These are phyloP conservation scores for Priceomyces melissophilus DNA, from an alignment of 805 yeast genomes.

Conservation along the genomic window DNA sequence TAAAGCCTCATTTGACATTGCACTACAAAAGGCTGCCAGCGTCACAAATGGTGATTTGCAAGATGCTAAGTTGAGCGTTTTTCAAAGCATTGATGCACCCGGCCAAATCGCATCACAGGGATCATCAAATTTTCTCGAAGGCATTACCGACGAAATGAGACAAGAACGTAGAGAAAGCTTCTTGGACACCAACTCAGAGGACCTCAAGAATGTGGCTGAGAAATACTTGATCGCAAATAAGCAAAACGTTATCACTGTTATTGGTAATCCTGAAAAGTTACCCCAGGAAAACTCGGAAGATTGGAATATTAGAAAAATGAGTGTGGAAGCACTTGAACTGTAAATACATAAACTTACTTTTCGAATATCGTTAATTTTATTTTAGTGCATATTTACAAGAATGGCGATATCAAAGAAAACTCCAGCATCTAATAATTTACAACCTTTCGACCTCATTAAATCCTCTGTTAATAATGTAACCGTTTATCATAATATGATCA, in stretches of 20 bases:
- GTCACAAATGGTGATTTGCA: slow-evolving; percentile 69
- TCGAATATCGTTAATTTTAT: neutral
- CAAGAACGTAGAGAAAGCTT: slow-evolving; percentile 76
- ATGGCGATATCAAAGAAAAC: neutral
- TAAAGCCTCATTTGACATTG: slow-evolving; percentile 46
- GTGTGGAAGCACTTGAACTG: slow-evolving; percentile 1
- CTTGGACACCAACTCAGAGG: slow-evolving; percentile 60
- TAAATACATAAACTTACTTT: slow-evolving; percentile 1
- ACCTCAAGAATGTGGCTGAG: slow-evolving; percentile 63
- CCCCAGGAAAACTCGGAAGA: slow-evolving; percentile 11
- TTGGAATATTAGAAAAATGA: slow-evolving; percentile 16
- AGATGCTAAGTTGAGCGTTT: slow-evolving; percentile 86
- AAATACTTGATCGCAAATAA: slow-evolving; percentile 48
- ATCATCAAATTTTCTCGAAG: slow-evolving; percentile 57
- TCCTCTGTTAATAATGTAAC: neutral
- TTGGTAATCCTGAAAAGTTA: slow-evolving; percentile 39
- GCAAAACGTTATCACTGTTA: slow-evolving; percentile 35
- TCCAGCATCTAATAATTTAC: neutral
- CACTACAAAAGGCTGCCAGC: slow-evolving; percentile 23
- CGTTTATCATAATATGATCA: neutral
- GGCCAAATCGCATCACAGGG: slow-evolving; percentile 79
- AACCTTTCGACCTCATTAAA: neutral
- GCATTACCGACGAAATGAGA: slow-evolving; percentile 72
- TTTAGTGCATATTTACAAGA: slow-evolving; percentile 3
- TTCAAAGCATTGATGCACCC: slow-evolving; percentile 92